These are phyloP conservation scores for Roridomyces roridus DNA, from an alignment of 768 basidiomycete genomes.

Conservation along the genomic window DNA sequence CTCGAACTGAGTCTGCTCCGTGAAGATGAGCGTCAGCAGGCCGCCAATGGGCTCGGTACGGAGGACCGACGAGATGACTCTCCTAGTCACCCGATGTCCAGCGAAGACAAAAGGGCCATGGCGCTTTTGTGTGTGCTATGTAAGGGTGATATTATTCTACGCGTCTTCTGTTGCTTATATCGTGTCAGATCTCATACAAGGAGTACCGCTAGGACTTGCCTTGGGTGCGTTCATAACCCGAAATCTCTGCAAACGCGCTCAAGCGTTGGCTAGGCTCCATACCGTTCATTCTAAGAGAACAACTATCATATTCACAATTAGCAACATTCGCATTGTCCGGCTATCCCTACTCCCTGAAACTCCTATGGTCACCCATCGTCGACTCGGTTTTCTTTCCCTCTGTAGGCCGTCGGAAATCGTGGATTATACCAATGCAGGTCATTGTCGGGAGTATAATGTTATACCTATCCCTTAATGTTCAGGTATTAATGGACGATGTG, in stretches of 20 bases:
- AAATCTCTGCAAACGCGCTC: background rate
- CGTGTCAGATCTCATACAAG: conserved; percentile 76
- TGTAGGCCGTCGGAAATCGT: conserved; percentile 94
- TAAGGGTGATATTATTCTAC: conserved; percentile 48
- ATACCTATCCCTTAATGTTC: conserved; percentile 75
- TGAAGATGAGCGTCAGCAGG: conserved; percentile 58
- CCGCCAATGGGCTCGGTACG: conserved; percentile 49
- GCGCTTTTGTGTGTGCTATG: conserved; percentile 85
- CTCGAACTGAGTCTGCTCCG: conserved; percentile 67
- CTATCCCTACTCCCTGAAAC: conserved; percentile 96
- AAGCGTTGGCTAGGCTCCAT: conserved; percentile 72
- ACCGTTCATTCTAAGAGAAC: conserved; percentile 94
- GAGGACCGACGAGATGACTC: conserved; percentile 36
- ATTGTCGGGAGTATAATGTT: conserved; percentile 87
- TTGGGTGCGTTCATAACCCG: conserved; percentile 57
- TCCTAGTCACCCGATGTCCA: conserved; percentile 18
- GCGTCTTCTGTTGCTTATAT: background rate
- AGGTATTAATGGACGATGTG: conserved; percentile 82
- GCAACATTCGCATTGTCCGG: conserved; percentile 92
- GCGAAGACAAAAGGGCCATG: conserved; percentile 82
- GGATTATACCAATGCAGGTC: conserved; percentile 98
- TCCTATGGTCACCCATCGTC: conserved; percentile 97
- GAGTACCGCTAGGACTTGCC: conserved; percentile 90
- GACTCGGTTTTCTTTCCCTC: conserved; percentile 86
- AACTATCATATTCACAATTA: conserved; percentile 96